Conservation (phyloP, 23 red algal species). For the Gracilaria domingensis region DNA sequence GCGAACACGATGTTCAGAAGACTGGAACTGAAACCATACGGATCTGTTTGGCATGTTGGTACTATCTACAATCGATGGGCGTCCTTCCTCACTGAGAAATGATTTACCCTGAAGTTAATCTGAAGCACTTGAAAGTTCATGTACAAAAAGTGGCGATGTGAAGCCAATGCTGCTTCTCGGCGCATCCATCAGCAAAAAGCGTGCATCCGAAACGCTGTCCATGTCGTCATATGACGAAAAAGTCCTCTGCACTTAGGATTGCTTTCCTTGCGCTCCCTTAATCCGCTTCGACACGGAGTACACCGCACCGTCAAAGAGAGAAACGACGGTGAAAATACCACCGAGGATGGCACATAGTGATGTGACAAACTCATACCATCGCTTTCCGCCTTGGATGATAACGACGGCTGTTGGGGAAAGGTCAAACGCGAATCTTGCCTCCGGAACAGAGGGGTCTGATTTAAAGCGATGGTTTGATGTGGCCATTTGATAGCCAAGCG, state of each 20-base stretch:
- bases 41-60: no score
- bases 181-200: neutral
- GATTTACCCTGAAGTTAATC: constrained; percentile 20
- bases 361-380: constrained; percentile 92
- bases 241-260: constrained; percentile 45
- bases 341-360: constrained; percentile 80
- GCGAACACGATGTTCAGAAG: no score
- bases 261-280: constrained; percentile 75
- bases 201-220: neutral
- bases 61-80: constrained; percentile 1
- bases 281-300: constrained; percentile 67
- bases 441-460: constrained; percentile 68
- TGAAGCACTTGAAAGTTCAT: constrained; percentile 17
- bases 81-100: neutral
- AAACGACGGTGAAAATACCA: constrained; percentile 79
- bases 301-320: constrained; percentile 74
- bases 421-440: constrained; percentile 84
- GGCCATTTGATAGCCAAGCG: constrained; percentile 81
- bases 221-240: neutral
- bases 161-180: neutral
- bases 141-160: neutral
- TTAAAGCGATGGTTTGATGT: constrained; percentile 74
- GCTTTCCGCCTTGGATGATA: constrained; percentile 81
- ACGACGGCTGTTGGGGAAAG: constrained; percentile 80
- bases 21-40: no score